These are phyloP conservation scores for Raphidocelis subcapitata DNA, from an alignment of 139 green algal genomes.

Conservation along the genomic window DNA sequence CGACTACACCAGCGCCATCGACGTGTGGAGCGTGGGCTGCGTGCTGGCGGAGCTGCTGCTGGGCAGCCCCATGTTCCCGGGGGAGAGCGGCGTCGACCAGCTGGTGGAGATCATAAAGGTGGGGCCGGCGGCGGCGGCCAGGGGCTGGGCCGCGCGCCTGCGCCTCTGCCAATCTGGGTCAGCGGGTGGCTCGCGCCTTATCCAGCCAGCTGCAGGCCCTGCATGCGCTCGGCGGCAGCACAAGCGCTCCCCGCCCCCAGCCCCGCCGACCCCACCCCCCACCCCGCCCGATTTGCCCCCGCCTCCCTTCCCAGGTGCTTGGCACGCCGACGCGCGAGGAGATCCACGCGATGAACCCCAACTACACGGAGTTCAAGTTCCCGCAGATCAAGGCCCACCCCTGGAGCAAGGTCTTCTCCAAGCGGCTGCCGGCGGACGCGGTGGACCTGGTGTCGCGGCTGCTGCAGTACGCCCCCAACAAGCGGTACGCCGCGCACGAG, in stretches of 20 bases:
- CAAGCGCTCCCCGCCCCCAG: no score
- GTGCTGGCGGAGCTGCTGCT: constrained; percentile 98
- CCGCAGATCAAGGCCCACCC: constrained; percentile 96
- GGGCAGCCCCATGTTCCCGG: constrained; percentile 88
- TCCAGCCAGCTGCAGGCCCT: no score
- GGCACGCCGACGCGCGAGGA: constrained; percentile 88
- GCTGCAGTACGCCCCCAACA: constrained; percentile 89
- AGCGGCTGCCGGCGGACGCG: constrained; percentile 87
- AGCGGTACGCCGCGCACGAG: constrained; percentile 68
- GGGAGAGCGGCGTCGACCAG: constrained; percentile 97
- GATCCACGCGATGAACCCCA: constrained; percentile 99
- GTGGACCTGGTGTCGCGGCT: constrained; percentile 92
- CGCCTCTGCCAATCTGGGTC: no score
- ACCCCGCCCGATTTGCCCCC: no score
- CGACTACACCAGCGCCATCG: constrained; percentile 97
- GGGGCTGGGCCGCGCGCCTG: no score
- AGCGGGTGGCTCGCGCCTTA: no score
- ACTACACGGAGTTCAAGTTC: constrained; percentile 99
- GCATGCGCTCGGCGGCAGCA: no score
- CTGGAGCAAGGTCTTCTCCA: constrained; percentile 96
- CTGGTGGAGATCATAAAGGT: constrained; percentile 99
- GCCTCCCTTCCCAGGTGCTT: no score
- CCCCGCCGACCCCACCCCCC: no score
- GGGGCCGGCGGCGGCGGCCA: not conserved
- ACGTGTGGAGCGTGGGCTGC: constrained; percentile 97